A percentile compares a stretch with the other conserved stretches of the same genome.
phyloP scores from a whole-genome alignment of 2,329 filamentous ascomycete species.

The Aurifilum marmelostoma region DNA sequence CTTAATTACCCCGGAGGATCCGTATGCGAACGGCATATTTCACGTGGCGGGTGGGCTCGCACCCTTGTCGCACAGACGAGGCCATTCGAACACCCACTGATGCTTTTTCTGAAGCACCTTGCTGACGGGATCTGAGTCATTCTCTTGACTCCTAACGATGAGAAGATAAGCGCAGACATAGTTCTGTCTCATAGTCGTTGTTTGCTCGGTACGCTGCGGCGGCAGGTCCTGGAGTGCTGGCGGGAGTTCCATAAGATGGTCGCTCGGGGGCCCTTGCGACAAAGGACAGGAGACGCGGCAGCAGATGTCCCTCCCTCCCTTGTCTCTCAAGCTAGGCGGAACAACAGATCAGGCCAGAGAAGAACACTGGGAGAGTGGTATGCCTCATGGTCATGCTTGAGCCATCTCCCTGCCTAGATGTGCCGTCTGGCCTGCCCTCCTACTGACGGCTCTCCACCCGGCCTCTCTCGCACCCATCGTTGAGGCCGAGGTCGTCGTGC shows the following conservation, averaged over 20 bases:
- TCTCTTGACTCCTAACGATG: background rate
- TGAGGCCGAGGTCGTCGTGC: background rate
- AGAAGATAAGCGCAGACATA: slow-evolving; percentile 3
- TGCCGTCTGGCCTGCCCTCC: background rate
- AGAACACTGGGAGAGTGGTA: background rate
- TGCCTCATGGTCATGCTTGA: background rate
- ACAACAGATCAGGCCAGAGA: background rate
- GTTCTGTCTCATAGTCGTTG: background rate
- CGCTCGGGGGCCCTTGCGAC: background rate
- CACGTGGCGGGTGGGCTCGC: slow-evolving; percentile 3
- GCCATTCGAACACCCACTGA: background rate
- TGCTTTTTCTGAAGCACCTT: background rate
- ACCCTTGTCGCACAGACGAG: background rate
- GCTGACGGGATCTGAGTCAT: slow-evolving; percentile 10
- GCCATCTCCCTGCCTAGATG: background rate
- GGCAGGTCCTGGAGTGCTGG: background rate
- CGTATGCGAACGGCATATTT: slow-evolving; percentile 8
- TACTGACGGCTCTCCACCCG: background rate
- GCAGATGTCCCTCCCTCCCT: background rate
- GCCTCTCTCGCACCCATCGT: background rate
- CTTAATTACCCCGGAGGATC: background rate
- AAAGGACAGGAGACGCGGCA: background rate
- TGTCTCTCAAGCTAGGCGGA: background rate
- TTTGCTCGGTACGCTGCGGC: background rate
- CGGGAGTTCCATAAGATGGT: background rate